Evolutionary conservation across 2,329 filamentous ascomycete genomes (phyloP).

Genomic region (Acrocalymma vagum): DNA sequence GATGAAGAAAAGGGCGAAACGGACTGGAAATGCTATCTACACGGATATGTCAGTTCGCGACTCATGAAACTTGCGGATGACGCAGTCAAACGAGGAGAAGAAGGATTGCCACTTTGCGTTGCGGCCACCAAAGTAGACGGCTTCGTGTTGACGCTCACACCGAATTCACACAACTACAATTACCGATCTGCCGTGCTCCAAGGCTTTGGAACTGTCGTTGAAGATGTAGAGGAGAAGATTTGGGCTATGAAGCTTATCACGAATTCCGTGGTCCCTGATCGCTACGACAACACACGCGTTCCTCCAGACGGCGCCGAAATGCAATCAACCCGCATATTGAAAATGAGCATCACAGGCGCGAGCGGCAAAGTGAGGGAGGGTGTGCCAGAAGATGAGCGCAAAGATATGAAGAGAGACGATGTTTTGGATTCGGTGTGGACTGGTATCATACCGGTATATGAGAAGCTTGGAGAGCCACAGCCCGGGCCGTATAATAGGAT

Average conservation of each 20-base stretch:
- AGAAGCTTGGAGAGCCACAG: conserved; percentile 70
- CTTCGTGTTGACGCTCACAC: conserved; percentile 79
- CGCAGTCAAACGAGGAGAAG: conserved; percentile 36
- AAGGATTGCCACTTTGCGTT: conserved; percentile 75
- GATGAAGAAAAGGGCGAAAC: conserved; percentile 71
- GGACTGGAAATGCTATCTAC: conserved; percentile 76
- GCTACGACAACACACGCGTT: conserved; percentile 74
- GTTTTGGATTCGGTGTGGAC: conserved; percentile 64
- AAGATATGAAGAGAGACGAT: conserved; percentile 60
- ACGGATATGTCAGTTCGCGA: conserved; percentile 83
- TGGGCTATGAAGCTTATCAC: conserved; percentile 84
- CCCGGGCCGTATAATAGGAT: conserved; percentile 67
- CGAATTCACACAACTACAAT: conserved; percentile 85
- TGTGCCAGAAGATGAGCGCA: conserved; percentile 67
- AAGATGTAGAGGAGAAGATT: conserved; percentile 73
- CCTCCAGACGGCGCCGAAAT: conserved; percentile 79
- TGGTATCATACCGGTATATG: conserved; percentile 71
- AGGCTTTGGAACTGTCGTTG: conserved; percentile 74
- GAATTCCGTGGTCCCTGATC: conserved; percentile 72
- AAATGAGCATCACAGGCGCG: conserved; percentile 72
- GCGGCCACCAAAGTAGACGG: conserved; percentile 81
- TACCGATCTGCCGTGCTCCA: conserved; percentile 84
- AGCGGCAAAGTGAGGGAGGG: conserved; percentile 79
- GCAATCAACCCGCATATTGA: conserved; percentile 76
- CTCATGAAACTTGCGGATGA: conserved; percentile 71